These are phyloP conservation scores for Xylariales sp. DNA, from an alignment of 2,329 filamentous ascomycete species.

Conservation along the genomic window DNA sequence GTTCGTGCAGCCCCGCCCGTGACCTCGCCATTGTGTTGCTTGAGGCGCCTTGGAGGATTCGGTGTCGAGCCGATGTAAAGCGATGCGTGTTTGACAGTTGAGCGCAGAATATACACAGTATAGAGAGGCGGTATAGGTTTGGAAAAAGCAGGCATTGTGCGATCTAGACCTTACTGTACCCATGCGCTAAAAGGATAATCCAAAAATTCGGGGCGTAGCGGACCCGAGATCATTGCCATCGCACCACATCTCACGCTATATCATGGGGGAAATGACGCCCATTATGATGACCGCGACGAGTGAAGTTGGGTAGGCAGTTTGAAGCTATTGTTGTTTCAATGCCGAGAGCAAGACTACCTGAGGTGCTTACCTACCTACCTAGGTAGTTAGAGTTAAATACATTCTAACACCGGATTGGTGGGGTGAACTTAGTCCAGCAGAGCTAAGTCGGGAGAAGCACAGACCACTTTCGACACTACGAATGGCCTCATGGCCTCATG, in stretches of 20 bases:
- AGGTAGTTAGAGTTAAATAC: no score
- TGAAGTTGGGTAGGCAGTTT: neutral
- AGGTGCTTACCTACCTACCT: no score
- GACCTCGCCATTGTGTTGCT: slow-evolving; percentile 88
- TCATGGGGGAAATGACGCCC: neutral
- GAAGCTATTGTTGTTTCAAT: slow-evolving; percentile 5
- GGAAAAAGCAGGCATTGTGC: slow-evolving; percentile 55
- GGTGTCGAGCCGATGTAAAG: slow-evolving; percentile 95
- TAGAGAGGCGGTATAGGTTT: slow-evolving; percentile 87
- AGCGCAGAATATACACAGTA: slow-evolving; percentile 91
- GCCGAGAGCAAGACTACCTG: no score
- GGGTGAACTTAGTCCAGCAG: slow-evolving; percentile 6
- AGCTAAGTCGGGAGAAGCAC: slow-evolving; percentile 11
- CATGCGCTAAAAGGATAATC: slow-evolving; percentile 4
- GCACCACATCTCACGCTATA: slow-evolving; percentile 23
- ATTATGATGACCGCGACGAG: neutral
- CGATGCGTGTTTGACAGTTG: slow-evolving; percentile 75
- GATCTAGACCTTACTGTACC: neutral
- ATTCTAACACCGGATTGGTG: neutral
- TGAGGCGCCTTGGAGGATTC: slow-evolving; percentile 83
- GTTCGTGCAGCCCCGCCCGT: slow-evolving; percentile 87
- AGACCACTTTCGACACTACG: neutral
- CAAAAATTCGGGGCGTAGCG: slow-evolving; percentile 1
- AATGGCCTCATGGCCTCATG: no score
- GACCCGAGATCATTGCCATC: slow-evolving; percentile 20